Conservation (phyloP, 345 rosid species). For the Linum tenue region DNA sequence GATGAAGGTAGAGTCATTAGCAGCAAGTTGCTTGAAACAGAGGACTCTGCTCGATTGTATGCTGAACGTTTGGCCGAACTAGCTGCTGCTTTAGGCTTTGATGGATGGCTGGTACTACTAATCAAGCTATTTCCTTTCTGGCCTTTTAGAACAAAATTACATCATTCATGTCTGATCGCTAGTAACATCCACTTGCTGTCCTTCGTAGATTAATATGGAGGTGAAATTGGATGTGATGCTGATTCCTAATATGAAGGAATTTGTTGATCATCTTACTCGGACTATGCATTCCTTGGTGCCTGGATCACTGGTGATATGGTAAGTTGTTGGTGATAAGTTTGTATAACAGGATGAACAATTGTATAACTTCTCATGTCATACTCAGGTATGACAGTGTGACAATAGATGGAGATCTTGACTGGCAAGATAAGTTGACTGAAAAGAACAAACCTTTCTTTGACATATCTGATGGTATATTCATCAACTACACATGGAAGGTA, state of each 20-base stretch:
- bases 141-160: not conserved
- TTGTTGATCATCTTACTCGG: constrained; percentile 57
- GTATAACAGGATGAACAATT: not conserved
- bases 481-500: constrained; percentile 76
- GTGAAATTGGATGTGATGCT: constrained; percentile 34
- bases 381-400: constrained; percentile 80
- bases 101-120: constrained; percentile 78
- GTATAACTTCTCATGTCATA: not conserved
- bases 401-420: constrained; percentile 41
- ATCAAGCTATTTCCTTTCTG: not conserved
- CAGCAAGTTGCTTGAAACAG: constrained; percentile 47
- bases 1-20: constrained; percentile 55
- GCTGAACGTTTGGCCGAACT: constrained; percentile 72
- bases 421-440: constrained; percentile 61
- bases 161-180: too few relatives aligned
- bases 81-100: constrained; percentile 56
- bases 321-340: constrained; percentile 6
- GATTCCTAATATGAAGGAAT: constrained; percentile 54
- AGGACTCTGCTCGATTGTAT: constrained; percentile 58
- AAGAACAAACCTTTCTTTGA: constrained; percentile 78
- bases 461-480: constrained; percentile 66
- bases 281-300: constrained; percentile 57
- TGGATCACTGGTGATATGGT: constrained; percentile 81
- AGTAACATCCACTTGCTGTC: not conserved
- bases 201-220: constrained; percentile 63